Evolutionary conservation across 129 eudicot genomes (phyloP).

Genomic region (Solidago caesia): DNA sequence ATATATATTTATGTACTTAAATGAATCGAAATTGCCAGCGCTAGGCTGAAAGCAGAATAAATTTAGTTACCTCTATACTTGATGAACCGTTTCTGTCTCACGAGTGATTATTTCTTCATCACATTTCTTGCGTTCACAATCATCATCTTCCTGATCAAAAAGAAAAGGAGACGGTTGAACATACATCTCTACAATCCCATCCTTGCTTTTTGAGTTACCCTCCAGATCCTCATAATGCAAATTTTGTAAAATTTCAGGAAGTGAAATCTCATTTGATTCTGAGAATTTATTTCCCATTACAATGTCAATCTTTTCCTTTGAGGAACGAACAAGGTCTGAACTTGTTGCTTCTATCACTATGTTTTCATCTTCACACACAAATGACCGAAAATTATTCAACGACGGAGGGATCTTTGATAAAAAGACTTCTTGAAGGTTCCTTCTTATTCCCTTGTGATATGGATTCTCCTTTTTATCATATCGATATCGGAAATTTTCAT

Average conservation of each 20-base stretch:
- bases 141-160: slow-evolving; percentile 43
- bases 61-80: slow-evolving; percentile 38
- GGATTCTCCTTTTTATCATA: slow-evolving; percentile 92
- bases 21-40: not conserved
- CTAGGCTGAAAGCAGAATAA: not conserved
- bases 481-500: slow-evolving; percentile 82
- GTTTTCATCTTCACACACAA: slow-evolving; percentile 53
- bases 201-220: slow-evolving; percentile 43
- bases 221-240: slow-evolving; percentile 66
- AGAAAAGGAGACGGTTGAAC: slow-evolving; percentile 34
- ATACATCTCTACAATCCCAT: slow-evolving; percentile 39
- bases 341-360: slow-evolving; percentile 28
- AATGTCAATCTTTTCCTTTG: slow-evolving; percentile 76
- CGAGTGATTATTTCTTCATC: slow-evolving; percentile 32
- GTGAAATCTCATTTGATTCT: slow-evolving; percentile 52
- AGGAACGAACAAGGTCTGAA: slow-evolving; percentile 34
- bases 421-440: slow-evolving; percentile 69
- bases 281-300: slow-evolving; percentile 57
- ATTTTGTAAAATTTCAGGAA: slow-evolving; percentile 81
- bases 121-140: slow-evolving; percentile 29
- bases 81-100: slow-evolving; percentile 24
- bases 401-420: slow-evolving; percentile 70
- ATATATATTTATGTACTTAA: not conserved
- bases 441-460: slow-evolving; percentile 63
- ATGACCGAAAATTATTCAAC: slow-evolving; percentile 54